Conservation (phyloP, 2,329 filamentous ascomycete species). For the Tolypocladium album region DNA sequence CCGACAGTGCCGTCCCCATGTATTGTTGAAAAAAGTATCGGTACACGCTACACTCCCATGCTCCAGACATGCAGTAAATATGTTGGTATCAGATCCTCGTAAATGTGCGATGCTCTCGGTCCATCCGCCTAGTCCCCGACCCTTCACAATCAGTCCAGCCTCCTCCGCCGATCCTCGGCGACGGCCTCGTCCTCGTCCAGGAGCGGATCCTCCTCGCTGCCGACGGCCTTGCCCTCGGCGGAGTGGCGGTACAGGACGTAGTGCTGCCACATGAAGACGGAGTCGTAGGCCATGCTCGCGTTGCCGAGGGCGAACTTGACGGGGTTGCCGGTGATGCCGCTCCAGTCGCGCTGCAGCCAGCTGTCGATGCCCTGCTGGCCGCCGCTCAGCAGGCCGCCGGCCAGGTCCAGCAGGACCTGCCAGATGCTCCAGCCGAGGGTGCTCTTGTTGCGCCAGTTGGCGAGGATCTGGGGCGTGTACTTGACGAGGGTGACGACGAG, state of each 20-base stretch:
- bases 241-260: constrained; percentile 58
- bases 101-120: neutral
- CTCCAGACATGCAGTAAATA: neutral
- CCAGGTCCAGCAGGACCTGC: constrained; percentile 75
- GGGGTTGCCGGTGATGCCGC: constrained; percentile 80
- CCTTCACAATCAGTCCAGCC: neutral
- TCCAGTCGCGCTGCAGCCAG: constrained; percentile 77
- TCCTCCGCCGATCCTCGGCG: neutral
- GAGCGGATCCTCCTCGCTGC: constrained; percentile 13
- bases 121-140: neutral
- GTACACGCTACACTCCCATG: neutral
- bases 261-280: constrained; percentile 81
- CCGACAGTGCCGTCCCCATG: neutral
- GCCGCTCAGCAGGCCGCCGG: constrained; percentile 72
- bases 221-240: neutral
- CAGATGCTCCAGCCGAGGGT: constrained; percentile 82
- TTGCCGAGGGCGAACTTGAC: constrained; percentile 83
- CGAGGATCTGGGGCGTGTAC: constrained; percentile 76
- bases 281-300: constrained; percentile 75
- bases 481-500: constrained; percentile 81
- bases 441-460: constrained; percentile 76
- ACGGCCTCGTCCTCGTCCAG: constrained; percentile 9
- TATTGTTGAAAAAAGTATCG: neutral
- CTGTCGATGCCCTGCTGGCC: constrained; percentile 78
- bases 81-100: neutral